Base-by-base conservation (phyloP, 2,329 filamentous ascomycete species). In the Hymenoscyphus infarciens region DNA sequence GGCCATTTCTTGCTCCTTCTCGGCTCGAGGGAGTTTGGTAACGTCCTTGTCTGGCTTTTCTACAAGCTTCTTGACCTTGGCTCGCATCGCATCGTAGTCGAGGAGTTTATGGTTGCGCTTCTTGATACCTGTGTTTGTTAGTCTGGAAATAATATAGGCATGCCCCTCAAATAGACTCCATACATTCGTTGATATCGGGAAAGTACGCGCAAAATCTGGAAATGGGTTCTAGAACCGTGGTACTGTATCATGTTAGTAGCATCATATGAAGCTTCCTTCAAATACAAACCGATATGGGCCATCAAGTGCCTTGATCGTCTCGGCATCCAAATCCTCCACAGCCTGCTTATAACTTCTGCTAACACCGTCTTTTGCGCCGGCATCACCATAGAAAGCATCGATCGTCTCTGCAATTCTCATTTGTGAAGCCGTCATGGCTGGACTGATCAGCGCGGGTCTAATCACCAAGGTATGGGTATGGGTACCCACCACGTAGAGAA, bases 341-440 rank as follows among this genome's bases (percentile, higher is more conserved):
- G 95, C 95, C 76, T 98, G 93, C 79, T 98, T 99, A 81, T 99
- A 99, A 75, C 91, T 96, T 75, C 94, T 86, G 77, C 91, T 96
- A 63, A 99, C 95, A 61, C 95, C 95, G 75, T 99, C 96, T 72
- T 88, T 91, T 58, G 95, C 92, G 59, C 96, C 96, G 1, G 93
- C 89, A 75, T 99, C 95, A 61, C 95, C 95, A 79, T 99, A 99
- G 78, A 99, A 99, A 49, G 95, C 95, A 79, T 99, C 95, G 77
- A 99, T 99, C 22, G 95, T 99, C 78, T 99, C 95, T 68, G 95
- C 95, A 76, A 99, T 98, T 74, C 94, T 89, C 94, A 99, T 98
- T 79, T 99, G 95, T 60, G 93, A 97, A 59, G 95, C 94, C 16
- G 95, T 99, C 95, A 99, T 99, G 70, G 95, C 94, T 92, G 69